Evolutionary conservation across 345 rosid genomes (phyloP).

Genomic region (Eucalyptus curtisii): DNA sequence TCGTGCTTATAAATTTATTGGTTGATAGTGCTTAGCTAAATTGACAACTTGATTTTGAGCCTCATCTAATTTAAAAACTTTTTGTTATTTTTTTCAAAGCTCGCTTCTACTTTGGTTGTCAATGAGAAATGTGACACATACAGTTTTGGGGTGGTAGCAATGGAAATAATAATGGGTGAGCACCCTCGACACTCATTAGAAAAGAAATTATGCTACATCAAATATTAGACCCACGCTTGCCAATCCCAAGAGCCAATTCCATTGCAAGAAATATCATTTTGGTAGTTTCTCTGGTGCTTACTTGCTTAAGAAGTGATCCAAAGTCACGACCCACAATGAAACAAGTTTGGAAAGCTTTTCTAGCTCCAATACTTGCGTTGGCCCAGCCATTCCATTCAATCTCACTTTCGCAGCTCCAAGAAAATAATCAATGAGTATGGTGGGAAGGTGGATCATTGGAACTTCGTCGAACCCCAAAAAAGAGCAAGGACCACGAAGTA

Average conservation of each 20-base stretch:
- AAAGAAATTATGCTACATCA: not conserved
- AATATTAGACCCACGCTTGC: not conserved
- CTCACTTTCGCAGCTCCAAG: not conserved
- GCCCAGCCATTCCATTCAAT: not conserved
- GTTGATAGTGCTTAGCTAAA: no score
- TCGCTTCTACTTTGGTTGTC: slow-evolving; percentile 5
- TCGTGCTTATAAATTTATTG: no score
- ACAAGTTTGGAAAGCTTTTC: not conserved
- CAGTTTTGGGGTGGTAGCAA: slow-evolving; percentile 8
- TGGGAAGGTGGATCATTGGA: not conserved
- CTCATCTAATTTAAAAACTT: no score
- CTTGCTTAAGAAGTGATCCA: not conserved
- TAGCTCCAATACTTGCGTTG: not conserved
- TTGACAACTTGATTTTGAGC: no score
- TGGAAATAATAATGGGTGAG: slow-evolving; percentile 4
- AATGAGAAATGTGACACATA: slow-evolving; percentile 6
- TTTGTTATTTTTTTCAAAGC: not conserved
- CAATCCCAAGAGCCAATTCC: not conserved
- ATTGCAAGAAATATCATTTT: not conserved
- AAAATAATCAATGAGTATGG: not conserved
- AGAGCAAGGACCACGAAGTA: not conserved
- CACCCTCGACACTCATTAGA: not conserved
- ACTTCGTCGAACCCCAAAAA: not conserved
- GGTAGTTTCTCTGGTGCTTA: not conserved
- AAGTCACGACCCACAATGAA: not conserved